Evolutionary conservation across 257 asterid species (phyloP).

Genomic region (Euphrasia confusa): DNA sequence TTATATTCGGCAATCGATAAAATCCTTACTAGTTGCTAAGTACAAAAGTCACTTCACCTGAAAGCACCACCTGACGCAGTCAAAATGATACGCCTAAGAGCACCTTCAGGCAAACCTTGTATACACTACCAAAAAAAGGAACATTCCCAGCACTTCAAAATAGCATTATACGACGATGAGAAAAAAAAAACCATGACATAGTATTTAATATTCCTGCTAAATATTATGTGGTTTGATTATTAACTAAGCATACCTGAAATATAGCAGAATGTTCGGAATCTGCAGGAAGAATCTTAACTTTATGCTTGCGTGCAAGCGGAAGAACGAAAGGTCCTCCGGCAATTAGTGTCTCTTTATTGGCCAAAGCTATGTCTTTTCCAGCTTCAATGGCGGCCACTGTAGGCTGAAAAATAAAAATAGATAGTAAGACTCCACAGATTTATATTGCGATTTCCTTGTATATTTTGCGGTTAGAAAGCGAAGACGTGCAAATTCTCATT

Average conservation of each 20-base stretch:
- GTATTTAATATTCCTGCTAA: no score
- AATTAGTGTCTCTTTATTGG: conserved; percentile 91
- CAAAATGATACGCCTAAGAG: conserved; percentile 86
- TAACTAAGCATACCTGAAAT: conserved; percentile 61
- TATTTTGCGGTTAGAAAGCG: not conserved
- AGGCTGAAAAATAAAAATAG: conserved; percentile 43
- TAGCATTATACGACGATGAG: not conserved
- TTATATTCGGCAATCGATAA: no score
- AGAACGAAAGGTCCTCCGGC: conserved; percentile 99
- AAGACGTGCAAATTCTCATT: not conserved
- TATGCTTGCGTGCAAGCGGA: conserved; percentile 94
- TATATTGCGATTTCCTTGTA: not conserved
- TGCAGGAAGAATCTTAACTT: conserved; percentile 97
- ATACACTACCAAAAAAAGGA: conserved; percentile 54
- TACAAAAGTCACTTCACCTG: conserved; percentile 39
- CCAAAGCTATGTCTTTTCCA: conserved; percentile 97
- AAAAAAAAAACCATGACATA: not conserved
- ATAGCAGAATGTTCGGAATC: conserved; percentile 99
- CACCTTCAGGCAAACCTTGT: conserved; percentile 97
- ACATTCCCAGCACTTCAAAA: no score
- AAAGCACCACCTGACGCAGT: conserved; percentile 99
- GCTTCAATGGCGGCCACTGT: conserved; percentile 99
- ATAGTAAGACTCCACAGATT: conserved; percentile 11
- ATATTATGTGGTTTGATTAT: no score
- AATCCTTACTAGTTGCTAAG: no score